phyloP scores from a whole-genome alignment of 2,329 filamentous ascomycete genomes.

The Ophiostoma perfectum region DNA sequence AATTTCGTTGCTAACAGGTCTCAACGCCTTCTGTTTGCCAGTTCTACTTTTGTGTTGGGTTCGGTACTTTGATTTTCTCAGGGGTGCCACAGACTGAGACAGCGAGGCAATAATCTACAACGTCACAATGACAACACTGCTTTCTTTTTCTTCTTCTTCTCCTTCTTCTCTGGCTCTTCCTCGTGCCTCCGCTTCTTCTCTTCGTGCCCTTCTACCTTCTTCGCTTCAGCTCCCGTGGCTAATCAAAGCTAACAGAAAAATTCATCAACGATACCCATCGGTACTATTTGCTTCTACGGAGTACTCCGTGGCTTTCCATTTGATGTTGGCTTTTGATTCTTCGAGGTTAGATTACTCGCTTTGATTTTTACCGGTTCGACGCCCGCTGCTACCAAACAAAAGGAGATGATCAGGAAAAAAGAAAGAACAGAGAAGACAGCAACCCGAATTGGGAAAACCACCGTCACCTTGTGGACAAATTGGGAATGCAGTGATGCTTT shows the following conservation, averaged over 20 bases:
- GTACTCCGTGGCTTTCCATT: too few species aligned
- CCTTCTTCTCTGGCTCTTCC: neutral
- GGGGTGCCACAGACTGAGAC: slow-evolving; percentile 1
- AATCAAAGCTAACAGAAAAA: too few species aligned
- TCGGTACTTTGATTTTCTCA: slow-evolving; percentile 8
- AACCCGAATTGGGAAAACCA: slow-evolving; percentile 5
- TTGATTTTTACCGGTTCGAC: too few species aligned
- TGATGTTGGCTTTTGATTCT: too few species aligned
- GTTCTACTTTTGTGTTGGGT: neutral
- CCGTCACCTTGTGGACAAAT: neutral
- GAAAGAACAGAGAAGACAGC: neutral
- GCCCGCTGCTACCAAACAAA: too few species aligned
- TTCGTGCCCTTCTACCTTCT: neutral
- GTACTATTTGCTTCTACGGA: too few species aligned
- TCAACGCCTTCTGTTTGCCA: neutral
- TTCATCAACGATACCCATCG: too few species aligned
- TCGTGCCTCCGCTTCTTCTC: neutral
- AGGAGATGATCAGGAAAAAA: neutral
- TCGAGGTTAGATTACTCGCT: too few species aligned
- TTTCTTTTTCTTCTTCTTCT: neutral
- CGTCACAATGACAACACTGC: slow-evolving; percentile 7
- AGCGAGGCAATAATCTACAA: neutral
- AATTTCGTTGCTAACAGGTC: too few species aligned
- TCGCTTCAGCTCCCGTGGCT: too few species aligned
- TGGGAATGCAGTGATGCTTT: neutral